Percentiles rank a stretch among this genome's conserved stretches.
Evolutionary conservation across 768 basidiomycete genomes (phyloP).

Genomic region (Symmetrospora coprosmae): DNA sequence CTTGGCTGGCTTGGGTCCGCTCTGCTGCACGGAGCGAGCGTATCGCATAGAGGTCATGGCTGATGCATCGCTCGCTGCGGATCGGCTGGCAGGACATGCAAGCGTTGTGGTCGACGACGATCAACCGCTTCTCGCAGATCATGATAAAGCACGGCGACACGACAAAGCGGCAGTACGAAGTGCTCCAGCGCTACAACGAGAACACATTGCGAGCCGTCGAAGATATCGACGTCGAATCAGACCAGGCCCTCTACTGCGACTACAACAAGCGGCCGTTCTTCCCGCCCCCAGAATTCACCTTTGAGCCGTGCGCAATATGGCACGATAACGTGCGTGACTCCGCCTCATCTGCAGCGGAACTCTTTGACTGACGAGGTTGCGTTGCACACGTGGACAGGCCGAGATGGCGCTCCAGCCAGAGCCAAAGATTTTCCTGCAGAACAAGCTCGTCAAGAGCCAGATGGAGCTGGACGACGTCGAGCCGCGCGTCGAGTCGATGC

Average conservation of each 20-base stretch:
- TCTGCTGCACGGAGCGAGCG: no score
- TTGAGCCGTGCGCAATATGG: conserved; percentile 18
- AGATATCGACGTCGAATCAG: conserved; percentile 3
- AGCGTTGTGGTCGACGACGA: conserved; percentile 13
- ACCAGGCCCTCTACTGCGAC: conserved; percentile 13
- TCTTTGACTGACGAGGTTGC: neutral
- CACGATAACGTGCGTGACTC: conserved; percentile 6
- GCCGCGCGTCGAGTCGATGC: neutral
- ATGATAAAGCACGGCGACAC: neutral
- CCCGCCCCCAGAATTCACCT: conserved; percentile 8
- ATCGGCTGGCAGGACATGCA: conserved; percentile 13
- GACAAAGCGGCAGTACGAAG: conserved; percentile 12
- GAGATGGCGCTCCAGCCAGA: neutral
- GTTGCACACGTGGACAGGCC: neutral
- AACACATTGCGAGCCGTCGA: neutral
- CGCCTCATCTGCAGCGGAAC: neutral
- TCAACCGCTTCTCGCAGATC: neutral
- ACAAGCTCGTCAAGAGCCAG: conserved; percentile 6
- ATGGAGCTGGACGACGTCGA: neutral
- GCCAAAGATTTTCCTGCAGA: conserved; percentile 15
- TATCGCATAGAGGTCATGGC: no score
- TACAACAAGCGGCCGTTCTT: conserved; percentile 18
- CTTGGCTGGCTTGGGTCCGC: no score
- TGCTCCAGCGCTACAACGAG: conserved; percentile 8
- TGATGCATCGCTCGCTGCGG: no score